Base-by-base conservation (phyloP, 208 protist species). In the Trypanosoma congolense region DNA sequence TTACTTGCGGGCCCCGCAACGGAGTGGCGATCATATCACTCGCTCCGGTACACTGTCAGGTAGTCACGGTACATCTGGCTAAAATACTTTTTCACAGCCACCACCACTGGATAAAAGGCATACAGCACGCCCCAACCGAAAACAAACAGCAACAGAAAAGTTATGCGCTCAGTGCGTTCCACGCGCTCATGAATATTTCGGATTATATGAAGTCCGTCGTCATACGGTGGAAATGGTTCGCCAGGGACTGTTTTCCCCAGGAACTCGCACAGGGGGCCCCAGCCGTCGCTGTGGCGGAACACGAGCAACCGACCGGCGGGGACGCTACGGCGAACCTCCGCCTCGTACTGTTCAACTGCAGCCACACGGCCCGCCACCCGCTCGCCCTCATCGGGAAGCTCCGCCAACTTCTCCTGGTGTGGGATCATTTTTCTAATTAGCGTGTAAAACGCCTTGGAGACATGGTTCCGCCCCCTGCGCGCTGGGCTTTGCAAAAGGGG, bases 181-280 rank as follows among this genome's bases (percentile, higher is more conserved):
- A 90, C 77, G 26, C 83, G 75, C 53, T 87, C 75, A 38, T 80
- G 70, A 26, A 90, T 31, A 47, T 64, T 69, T 10, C 76, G 64
- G 24, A 91, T 64, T 9, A 84, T 70, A 22, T 38, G 74, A 18
- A 86, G 53, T 16, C 77, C 80, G 35, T 80, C 59, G 9, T 84
- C 75, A 66, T 84, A 82, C 4, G 68, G 65, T 3, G 84, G 84
- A 48, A 88, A 92, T 4, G 77, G 69, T 19, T 64, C 56, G 22
- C 60, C 31, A 10, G 84, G 84, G 1, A 77, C 61, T 4, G 62
- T 28, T 54, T 80, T 81, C 21, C 77, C 84, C 0, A 92, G 71
- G 53, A 92, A 92, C 18, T 35, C 49, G 61, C 84, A 92, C 16
- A 92, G 65, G 9, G 77, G 74, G 57, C 70, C 73, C 80, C 84